phyloP scores from a whole-genome alignment of 140 eudicot genomes.

The Artemisia princeps region DNA sequence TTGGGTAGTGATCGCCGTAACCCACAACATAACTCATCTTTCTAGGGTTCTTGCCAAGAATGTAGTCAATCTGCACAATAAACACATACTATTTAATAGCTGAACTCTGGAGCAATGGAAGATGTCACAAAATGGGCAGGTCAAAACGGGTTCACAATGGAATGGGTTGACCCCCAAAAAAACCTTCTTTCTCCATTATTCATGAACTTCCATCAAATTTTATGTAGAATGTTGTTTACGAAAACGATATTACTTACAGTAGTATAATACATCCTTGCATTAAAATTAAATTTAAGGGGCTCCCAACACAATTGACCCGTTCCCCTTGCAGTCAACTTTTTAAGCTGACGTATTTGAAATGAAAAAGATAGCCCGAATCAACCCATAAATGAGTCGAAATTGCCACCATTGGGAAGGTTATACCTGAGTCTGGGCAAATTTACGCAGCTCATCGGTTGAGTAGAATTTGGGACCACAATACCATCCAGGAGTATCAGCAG shows the following conservation, averaged over 20 bases:
- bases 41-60: constrained; percentile 89
- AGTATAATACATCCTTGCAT: no score
- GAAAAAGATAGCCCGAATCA: neutral
- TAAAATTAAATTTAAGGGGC: no score
- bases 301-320: no score
- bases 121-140: neutral
- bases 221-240: no score
- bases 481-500: constrained; percentile 97
- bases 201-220: no score
- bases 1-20: constrained; percentile 67
- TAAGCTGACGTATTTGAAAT: constrained; percentile 5
- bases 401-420: neutral
- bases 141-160: neutral
- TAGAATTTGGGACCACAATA: constrained; percentile 84
- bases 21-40: constrained; percentile 97
- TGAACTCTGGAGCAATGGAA: neutral
- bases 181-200: no score
- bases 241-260: no score
- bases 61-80: constrained; percentile 64
- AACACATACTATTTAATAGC: constrained; percentile 1
- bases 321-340: neutral
- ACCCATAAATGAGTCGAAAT: neutral
- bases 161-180: neutral
- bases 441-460: constrained; percentile 61
- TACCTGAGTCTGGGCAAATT: constrained; percentile 86